phyloP scores from a whole-genome alignment of 2,329 filamentous ascomycete genomes.

The Arthroderma sp. region DNA sequence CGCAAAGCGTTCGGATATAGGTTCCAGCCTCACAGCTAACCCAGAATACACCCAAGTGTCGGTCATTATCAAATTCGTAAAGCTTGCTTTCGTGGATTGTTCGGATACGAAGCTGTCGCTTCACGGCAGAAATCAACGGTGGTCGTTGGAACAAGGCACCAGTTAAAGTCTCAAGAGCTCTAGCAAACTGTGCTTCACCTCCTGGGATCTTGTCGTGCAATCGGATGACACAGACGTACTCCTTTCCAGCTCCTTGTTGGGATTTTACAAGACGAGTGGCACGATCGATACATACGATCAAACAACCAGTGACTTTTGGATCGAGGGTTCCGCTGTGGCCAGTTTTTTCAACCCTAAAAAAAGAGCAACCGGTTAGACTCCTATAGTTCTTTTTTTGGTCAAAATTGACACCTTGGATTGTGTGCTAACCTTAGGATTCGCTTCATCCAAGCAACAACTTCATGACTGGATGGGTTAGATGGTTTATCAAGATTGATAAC shows the following conservation, averaged over 20 bases:
- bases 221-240: constrained; percentile 92
- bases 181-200: constrained; percentile 81
- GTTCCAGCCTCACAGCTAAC: constrained; percentile 97
- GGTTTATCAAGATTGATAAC: constrained; percentile 98
- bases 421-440: constrained; percentile 65
- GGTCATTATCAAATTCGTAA: constrained; percentile 94
- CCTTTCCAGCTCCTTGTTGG: constrained; percentile 96
- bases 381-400: background rate
- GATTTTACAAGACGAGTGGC: constrained; percentile 97
- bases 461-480: constrained; percentile 93
- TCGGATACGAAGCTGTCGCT: constrained; percentile 94
- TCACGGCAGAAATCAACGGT: constrained; percentile 94
- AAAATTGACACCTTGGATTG: constrained; percentile 10
- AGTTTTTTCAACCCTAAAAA: constrained; percentile 71
- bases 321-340: constrained; percentile 97
- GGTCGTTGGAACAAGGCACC: constrained; percentile 95
- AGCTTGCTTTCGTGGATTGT: constrained; percentile 97
- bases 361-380: background rate
- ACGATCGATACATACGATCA: constrained; percentile 92
- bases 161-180: constrained; percentile 88
- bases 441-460: constrained; percentile 99
- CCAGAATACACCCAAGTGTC: constrained; percentile 97
- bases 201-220: constrained; percentile 92
- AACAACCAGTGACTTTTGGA: constrained; percentile 90
- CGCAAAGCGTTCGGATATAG: constrained; percentile 96